Evolutionary conservation across 208 protist species (phyloP).

Genomic region (Endotrypanum monterogeii): DNA sequence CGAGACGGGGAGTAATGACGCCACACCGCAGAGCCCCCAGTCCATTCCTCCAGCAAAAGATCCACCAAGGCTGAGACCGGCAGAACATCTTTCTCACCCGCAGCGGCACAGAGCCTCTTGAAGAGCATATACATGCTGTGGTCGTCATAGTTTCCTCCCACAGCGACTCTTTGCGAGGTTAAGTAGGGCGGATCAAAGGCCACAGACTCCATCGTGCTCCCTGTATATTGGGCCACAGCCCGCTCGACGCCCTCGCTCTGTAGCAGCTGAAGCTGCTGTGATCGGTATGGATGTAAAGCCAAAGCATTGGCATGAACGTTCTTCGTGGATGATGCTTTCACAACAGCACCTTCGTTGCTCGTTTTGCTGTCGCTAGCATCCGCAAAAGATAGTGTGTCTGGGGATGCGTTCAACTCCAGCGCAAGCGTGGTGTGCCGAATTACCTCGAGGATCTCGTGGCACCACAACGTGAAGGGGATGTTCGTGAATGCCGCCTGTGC

Average conservation of each 20-base stretch:
- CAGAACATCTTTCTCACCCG: constrained; percentile 5
- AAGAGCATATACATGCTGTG: constrained; percentile 21
- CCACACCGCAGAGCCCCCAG: constrained; percentile 36
- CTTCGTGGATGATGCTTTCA: not conserved
- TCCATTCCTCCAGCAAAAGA: constrained; percentile 29
- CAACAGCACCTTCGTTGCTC: not conserved
- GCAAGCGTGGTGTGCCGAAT: constrained; percentile 1
- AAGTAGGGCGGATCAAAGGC: constrained; percentile 8
- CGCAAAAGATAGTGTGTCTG: constrained; percentile 8
- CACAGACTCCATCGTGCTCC: not conserved
- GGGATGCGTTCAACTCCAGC: constrained; percentile 5
- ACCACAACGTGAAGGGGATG: constrained; percentile 14
- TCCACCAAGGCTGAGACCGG: constrained; percentile 26
- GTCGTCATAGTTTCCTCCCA: constrained; percentile 18
- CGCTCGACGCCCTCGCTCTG: constrained; percentile 7
- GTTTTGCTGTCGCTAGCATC: not conserved
- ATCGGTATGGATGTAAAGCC: not conserved
- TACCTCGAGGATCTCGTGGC: constrained; percentile 13
- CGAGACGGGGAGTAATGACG: constrained; percentile 25
- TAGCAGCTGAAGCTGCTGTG: not conserved
- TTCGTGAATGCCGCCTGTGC: not conserved
- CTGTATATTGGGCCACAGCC: constrained; percentile 8
- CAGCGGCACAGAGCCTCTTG: constrained; percentile 17
- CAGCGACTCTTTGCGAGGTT: constrained; percentile 11
- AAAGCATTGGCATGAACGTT: not conserved